Evolutionary conservation across 805 yeast species (phyloP), one percentile per base, ranked within the genome.

Genomic region (Saccharomyces cerevisiae): DNA sequence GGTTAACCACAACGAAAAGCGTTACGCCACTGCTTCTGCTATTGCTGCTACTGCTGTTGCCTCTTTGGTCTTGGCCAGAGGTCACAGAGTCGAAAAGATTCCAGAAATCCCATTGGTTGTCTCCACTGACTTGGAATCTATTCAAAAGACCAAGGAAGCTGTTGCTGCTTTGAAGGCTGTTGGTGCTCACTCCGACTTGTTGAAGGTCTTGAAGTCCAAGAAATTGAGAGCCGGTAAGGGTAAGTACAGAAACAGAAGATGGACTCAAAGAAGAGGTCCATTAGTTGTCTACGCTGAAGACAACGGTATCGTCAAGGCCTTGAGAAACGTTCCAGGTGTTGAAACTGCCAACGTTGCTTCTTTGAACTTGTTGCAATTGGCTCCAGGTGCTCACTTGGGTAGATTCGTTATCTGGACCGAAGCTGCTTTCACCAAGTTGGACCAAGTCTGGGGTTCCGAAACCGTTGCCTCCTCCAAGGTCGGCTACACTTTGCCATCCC

Each of bases 321-420:
- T 94, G 85, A 91, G 98, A 88, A 94, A 94, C 89, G 81, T 94
- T 68, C 99, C 99, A 79, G 99, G 99, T 87, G 98, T 94, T 68
- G 99, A 94, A 83, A 85, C 96, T 73, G 84, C 92, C 71, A 81
- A 85, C 76, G 99, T 94, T 70, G 80, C 86, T 71, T 81, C 91
- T 74, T 84, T 94, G 73, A 94, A 94, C 81, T 83, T 94, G 72
- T 86, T 94, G 76, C 98, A 92, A 83, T 87, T 94, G 74, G 99
- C 99, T 71, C 99, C 99, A 79, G 99, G 99, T 87, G 96, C 98
- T 75, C 99, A 94, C 84, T 82, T 94, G 73, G 99, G 99, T 83
- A 91, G 99, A 85, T 94, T 94, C 74, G 87, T 94, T 74, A 89
- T 94, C 89, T 94, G 99, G 99, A 91, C 99, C 74, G 96, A 91